Conservation (phyloP, 306 rosid species). For the Malus domestica region DNA sequence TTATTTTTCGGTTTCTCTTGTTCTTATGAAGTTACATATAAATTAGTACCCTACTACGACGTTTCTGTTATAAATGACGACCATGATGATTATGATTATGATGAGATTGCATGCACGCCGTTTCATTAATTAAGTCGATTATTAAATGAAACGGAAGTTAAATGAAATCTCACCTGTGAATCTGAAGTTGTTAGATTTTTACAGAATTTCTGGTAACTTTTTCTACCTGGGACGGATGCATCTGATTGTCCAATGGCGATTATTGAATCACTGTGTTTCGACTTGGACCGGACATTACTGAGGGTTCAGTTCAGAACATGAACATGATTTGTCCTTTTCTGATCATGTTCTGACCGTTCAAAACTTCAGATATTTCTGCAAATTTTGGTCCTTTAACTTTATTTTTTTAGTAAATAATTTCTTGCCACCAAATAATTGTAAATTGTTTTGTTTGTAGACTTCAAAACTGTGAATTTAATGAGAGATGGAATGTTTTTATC, state of each 20-base stretch:
- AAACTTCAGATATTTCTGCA: neutral
- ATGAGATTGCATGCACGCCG: neutral
- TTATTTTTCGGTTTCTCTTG: neutral
- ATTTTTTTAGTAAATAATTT: neutral
- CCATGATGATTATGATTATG: slow-evolving; percentile 7
- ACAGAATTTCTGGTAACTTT: slow-evolving; percentile 15
- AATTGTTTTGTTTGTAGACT: neutral
- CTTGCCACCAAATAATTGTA: neutral
- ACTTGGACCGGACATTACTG: slow-evolving; percentile 41
- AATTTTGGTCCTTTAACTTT: neutral
- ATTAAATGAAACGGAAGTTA: neutral
- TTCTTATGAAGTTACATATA: slow-evolving; percentile 24
- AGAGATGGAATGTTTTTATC: neutral
- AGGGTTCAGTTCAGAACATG: slow-evolving; percentile 39
- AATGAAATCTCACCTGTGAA: neutral
- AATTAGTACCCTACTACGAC: neutral
- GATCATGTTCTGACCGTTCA: neutral
- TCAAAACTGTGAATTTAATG: neutral
- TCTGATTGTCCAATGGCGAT: slow-evolving; percentile 36
- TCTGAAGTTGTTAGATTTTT: slow-evolving; percentile 10
- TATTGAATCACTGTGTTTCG: slow-evolving; percentile 38
- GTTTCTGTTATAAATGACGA: slow-evolving; percentile 25
- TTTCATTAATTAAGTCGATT: neutral
- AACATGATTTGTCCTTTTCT: slow-evolving; percentile 24
- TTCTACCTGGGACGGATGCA: slow-evolving; percentile 26